These are phyloP conservation scores for Pythium brachiatum DNA, from an alignment of 352 stramenopile genomes.

Conservation along the genomic window DNA sequence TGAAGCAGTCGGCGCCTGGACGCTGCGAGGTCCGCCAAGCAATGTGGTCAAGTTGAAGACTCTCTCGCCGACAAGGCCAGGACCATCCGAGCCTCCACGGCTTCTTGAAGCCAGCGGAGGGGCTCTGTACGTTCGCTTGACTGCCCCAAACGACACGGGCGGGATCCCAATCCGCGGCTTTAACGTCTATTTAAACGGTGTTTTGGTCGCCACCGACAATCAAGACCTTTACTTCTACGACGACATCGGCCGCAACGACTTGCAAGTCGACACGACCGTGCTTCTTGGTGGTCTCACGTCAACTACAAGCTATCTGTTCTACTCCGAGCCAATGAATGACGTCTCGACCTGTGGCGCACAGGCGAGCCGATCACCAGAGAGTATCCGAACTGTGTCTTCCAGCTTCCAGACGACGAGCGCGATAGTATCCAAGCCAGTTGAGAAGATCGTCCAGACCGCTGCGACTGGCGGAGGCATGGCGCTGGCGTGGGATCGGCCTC, in stretches of 20 bases:
- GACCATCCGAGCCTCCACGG: conserved; percentile 17
- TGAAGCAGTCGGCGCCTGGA: conserved; percentile 9
- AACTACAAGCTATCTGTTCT: conserved; percentile 38
- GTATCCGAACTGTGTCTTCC: conserved; percentile 2
- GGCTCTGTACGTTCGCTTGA: conserved; percentile 38
- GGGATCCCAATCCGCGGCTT: conserved; percentile 27
- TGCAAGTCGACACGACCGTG: conserved; percentile 34
- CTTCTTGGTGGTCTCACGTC: conserved; percentile 43
- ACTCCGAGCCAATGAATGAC: conserved; percentile 45
- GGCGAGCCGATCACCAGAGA: neutral
- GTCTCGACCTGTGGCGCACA: conserved; percentile 36
- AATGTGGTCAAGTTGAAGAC: conserved; percentile 37
- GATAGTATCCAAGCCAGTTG: conserved; percentile 26
- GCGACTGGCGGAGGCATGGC: conserved; percentile 52
- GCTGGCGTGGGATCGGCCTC: conserved; percentile 38
- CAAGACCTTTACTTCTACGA: conserved; percentile 26
- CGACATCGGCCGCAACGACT: neutral
- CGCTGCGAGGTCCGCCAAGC: conserved; percentile 30
- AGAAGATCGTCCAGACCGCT: conserved; percentile 32
- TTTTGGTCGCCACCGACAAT: conserved; percentile 2
- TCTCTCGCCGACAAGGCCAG: conserved; percentile 27
- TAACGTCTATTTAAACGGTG: conserved; percentile 20
- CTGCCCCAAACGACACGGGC: conserved; percentile 56
- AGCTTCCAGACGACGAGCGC: conserved; percentile 29
- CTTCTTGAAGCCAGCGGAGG: conserved; percentile 40